Evolutionary conservation across 768 basidiomycete genomes (phyloP).

Genomic region (Amanita muscaria): DNA sequence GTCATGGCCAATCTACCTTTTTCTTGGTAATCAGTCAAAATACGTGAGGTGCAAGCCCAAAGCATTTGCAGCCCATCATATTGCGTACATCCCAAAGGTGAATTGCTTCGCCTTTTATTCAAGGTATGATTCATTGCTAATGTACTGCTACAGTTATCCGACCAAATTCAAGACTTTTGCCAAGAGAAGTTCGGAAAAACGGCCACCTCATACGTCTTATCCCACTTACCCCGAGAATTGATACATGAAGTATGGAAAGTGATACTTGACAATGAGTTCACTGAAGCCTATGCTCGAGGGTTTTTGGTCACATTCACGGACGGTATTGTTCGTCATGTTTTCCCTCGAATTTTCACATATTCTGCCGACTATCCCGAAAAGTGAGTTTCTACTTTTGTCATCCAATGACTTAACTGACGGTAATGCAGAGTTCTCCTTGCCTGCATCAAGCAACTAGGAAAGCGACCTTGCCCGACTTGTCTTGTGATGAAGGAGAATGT

Average conservation of each 20-base stretch:
- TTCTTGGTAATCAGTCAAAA: constrained; percentile 34
- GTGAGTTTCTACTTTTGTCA: constrained; percentile 15
- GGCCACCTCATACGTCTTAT: background rate
- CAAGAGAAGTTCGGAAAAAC: background rate
- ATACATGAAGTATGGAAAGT: constrained; percentile 24
- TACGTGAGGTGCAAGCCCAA: constrained; percentile 23
- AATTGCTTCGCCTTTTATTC: constrained; percentile 1
- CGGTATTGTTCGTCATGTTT: constrained; percentile 22
- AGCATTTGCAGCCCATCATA: constrained; percentile 25
- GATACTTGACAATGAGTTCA: constrained; percentile 26
- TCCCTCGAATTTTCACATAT: constrained; percentile 26
- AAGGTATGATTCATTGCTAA: background rate
- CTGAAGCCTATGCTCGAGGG: constrained; percentile 24
- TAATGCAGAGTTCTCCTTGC: constrained; percentile 20
- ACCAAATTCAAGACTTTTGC: constrained; percentile 16
- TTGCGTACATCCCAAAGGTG: constrained; percentile 36
- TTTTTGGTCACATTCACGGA: constrained; percentile 23
- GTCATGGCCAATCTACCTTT: constrained; percentile 32
- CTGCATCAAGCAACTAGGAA: constrained; percentile 25
- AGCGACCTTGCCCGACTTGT: constrained; percentile 28
- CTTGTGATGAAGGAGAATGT: constrained; percentile 20
- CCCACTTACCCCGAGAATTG: constrained; percentile 24
- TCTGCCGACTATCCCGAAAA: constrained; percentile 33
- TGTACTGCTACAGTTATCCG: constrained; percentile 22
- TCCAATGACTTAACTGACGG: background rate